These are phyloP conservation scores for Patellifolia procumbens DNA, from an alignment of 179 eudicot genomes.

Conservation along the genomic window DNA sequence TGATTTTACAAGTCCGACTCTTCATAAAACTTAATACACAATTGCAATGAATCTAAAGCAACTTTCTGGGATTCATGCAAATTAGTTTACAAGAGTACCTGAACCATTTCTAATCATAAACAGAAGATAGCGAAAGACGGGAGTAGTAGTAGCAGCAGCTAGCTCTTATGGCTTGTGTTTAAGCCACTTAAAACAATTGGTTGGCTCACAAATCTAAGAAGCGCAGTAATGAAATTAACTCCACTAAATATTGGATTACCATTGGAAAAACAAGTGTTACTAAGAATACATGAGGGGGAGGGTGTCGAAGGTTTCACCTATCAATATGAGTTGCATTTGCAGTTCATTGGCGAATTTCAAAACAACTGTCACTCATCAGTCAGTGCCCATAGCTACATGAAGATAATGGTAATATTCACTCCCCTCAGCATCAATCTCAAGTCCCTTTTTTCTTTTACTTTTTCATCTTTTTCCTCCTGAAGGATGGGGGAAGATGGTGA, in stretches of 20 bases:
- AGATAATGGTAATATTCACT: neutral
- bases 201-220: no score
- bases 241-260: neutral
- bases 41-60: neutral
- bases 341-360: slow-evolving; percentile 19
- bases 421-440: neutral
- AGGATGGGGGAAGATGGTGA: neutral
- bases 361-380: neutral
- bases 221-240: neutral
- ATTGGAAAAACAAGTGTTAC: neutral
- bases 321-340: slow-evolving; percentile 3
- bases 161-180: neutral
- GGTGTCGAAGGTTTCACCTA: neutral
- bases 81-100: neutral
- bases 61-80: neutral
- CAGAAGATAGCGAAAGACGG: neutral
- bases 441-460: neutral
- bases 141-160: neutral
- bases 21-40: neutral
- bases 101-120: neutral
- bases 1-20: neutral
- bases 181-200: neutral
- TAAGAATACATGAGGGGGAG: neutral
- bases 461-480: neutral
- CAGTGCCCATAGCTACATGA: neutral